These are phyloP conservation scores for Fusarium torreyae DNA, from an alignment of 2,329 filamentous ascomycete genomes.

Conservation along the genomic window DNA sequence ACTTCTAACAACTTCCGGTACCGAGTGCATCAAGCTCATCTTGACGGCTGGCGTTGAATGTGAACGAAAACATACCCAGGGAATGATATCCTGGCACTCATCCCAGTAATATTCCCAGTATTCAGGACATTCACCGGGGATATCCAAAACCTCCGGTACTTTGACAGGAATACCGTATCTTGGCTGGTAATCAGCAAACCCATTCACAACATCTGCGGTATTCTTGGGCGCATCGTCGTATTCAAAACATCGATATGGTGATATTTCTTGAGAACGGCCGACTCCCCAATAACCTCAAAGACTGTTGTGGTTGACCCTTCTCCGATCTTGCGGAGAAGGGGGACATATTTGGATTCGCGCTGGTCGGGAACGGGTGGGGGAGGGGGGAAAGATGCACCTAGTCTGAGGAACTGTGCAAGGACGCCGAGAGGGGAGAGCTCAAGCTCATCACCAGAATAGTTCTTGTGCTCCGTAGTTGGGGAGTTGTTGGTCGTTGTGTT, in stretches of 20 bases:
- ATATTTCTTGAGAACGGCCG: not conserved
- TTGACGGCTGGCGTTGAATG: not conserved
- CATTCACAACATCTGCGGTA: not conserved
- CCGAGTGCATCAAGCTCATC: not conserved
- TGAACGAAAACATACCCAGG: too few species aligned
- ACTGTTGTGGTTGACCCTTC: too few species aligned
- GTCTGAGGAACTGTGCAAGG: not conserved
- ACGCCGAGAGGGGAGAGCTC: not conserved
- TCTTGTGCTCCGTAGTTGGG: not conserved
- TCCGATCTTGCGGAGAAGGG: too few species aligned
- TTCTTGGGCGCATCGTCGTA: too few species aligned
- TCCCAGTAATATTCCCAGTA: not conserved
- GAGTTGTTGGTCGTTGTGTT: not conserved
- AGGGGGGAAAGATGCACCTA: not conserved
- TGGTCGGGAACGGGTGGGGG: too few species aligned
- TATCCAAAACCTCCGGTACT: not conserved
- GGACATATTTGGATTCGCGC: too few species aligned
- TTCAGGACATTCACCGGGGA: not conserved
- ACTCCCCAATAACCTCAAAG: not conserved
- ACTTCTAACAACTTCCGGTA: not conserved
- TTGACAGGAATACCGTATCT: not conserved
- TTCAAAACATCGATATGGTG: not conserved
- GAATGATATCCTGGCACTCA: not conserved
- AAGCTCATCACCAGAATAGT: not conserved
- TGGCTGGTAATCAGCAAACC: not conserved